Evolutionary conservation across 176 grass and related monocot species (phyloP), one percentile per base, ranked within the genome.

Genomic region (Aegilops bicornis): DNA sequence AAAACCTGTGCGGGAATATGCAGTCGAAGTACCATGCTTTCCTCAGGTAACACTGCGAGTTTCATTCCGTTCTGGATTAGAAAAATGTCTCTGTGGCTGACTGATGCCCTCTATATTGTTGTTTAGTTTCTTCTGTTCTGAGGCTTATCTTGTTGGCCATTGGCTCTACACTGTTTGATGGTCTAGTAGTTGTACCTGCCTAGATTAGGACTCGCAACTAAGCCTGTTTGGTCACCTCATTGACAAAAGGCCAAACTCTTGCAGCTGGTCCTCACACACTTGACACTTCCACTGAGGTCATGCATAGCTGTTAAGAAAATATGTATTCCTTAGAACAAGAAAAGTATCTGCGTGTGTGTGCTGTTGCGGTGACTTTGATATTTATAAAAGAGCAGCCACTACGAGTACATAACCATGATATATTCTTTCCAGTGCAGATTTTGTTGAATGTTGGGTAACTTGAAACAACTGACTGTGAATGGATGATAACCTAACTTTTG

Each of bases 1-100:
- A 98, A 78, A 96, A 96, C 35, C 62, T 98, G 56, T 94, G 88
- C 36, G 93, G 87, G 59, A 94, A 98, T 59, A 94, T 86, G 93
- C 94, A 98, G 52, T 96, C 94, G 43, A 98, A 98, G 75, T 92
- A 92, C 73, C 88, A 80, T 3, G 92, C 97, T 80, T 98, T 98
- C 69, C 97, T 94, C 37, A 91, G 97, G 96, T 98, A 91, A 90
- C 48, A 31, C 22, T 36, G 37, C 1, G 3, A 20, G 24, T 42
- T 54, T 32, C 20, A 0, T 45, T 72, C 32, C 25, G 13, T 37
- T 83, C 43, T 64, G 23, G 73, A 64, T 43, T 73, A 72, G 40
- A 16, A 22, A 3, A 62, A 62, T 37, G 14, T 61, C 16, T 73
- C 50, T 62, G 43, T 30, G 36, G 30, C 9, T 31, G 24, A 42